These are phyloP conservation scores for Termitomyces sp. DNA, from an alignment of 768 basidiomycete genomes.

Conservation along the genomic window DNA sequence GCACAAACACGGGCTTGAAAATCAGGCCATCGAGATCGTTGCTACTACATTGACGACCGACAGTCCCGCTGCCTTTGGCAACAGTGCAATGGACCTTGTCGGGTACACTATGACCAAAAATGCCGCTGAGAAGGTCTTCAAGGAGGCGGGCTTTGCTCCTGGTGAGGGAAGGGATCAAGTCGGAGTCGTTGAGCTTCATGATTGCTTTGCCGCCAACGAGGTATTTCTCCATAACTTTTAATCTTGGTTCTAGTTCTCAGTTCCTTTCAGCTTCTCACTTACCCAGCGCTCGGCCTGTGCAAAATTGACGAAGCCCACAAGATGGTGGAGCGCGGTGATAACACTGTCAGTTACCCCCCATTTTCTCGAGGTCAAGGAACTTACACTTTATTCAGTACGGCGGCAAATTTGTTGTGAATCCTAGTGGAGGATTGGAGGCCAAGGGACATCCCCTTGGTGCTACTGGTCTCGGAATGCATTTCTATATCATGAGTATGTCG, in stretches of 20 bases:
- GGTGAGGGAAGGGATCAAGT: slow-evolving; percentile 68
- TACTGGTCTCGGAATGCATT: slow-evolving; percentile 83
- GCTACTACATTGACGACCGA: slow-evolving; percentile 67
- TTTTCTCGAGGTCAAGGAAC: not conserved
- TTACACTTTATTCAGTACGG: slow-evolving; percentile 50
- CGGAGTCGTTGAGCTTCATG: slow-evolving; percentile 83
- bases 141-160: slow-evolving; percentile 61
- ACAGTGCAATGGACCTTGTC: slow-evolving; percentile 76
- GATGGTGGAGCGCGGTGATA: slow-evolving; percentile 71
- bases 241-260: not conserved
- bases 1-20: slow-evolving; percentile 65
- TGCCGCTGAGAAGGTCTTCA: slow-evolving; percentile 66
- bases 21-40: slow-evolving; percentile 84
- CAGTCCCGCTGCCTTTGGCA: slow-evolving; percentile 58
- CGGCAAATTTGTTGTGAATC: slow-evolving; percentile 82
- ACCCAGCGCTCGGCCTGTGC: slow-evolving; percentile 77
- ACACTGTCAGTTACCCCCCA: slow-evolving; percentile 56
- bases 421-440: slow-evolving; percentile 83
- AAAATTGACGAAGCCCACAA: slow-evolving; percentile 63
- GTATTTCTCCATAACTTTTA: slow-evolving; percentile 24
- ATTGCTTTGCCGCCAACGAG: slow-evolving; percentile 84
- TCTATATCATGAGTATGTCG: slow-evolving; percentile 74
- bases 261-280: slow-evolving; percentile 62
- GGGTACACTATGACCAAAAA: slow-evolving; percentile 75
- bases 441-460: slow-evolving; percentile 87